Base-by-base conservation (phyloP, 257 asterid genomes). In the Pogostemon cablin region DNA sequence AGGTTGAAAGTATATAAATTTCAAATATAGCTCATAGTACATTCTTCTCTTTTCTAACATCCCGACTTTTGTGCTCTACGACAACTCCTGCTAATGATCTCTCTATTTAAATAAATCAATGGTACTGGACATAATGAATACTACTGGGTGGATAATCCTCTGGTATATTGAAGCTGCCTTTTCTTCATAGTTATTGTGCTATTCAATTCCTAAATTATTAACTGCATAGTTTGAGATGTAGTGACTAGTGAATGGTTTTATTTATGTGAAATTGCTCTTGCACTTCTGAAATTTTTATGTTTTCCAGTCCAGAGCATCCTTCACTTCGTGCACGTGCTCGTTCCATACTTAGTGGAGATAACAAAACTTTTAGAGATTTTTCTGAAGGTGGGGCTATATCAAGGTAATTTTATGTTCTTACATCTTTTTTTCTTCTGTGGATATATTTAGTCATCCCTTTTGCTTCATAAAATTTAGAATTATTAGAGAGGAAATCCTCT, bases 241-340 rank as follows among this genome's bases (percentile, higher is more conserved):
- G 54, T 37, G 46, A 9, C 7, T 20, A 8, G 25, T 46, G 54
- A 69, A 71, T 20, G 56, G 72, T 42, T 61, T 57, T 57, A 25
- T 48, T 9, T 41, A 47, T n/a, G 47, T 12, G 5, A 0, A 25
- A 25, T 44, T 69, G 39, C 57, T 80, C 74, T 68, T 67, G 69
- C 76, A 41, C 67, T 68, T 77, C 62, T 48, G 53, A 62, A 61
- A 73, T 64, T 69, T 25, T 66, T 62, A 40, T 58, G 44, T 76
- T 73, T 78, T 79, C 58, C 84, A 93, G 99, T 77, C 99, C 98
- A 40, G 99, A 93, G 82, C 98, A 91, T 77, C 98, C 77, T 54
- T 81, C 85, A 35, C 68, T 85, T 75, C 88, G 85, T 63, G 90
- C 90, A 66, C 90, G 86, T 73, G 89, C 86, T 75, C 87, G 93